Evolutionary conservation across 345 rosid species (phyloP).

Genomic region (Alliaria petiolata): DNA sequence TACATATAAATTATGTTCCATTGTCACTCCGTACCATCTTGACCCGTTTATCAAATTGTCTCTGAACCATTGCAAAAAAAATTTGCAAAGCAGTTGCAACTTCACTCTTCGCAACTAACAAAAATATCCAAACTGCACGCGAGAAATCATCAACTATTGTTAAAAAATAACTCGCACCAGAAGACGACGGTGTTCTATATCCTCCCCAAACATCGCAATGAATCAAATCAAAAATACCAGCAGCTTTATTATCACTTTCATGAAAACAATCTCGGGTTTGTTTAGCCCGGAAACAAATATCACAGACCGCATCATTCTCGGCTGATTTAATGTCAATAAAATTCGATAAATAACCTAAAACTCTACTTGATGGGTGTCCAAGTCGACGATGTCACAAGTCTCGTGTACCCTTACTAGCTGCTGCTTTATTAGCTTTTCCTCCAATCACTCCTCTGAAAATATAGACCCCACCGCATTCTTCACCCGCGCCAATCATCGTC

Average conservation of each 20-base stretch:
- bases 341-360: not conserved
- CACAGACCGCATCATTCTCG: not conserved
- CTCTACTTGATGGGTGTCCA: not conserved
- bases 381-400: not conserved
- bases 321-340: not conserved
- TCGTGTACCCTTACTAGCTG: not conserved
- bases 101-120: too few species aligned
- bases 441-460: not conserved
- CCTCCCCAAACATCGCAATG: not conserved
- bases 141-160: too few species aligned
- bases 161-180: too few species aligned
- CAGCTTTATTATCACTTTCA: not conserved
- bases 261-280: not conserved
- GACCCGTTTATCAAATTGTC: not conserved
- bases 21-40: not conserved
- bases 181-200: not conserved
- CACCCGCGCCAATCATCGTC: not conserved
- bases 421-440: not conserved
- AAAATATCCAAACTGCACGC: too few species aligned
- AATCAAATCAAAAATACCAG: not conserved
- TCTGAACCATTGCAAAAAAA: fast-evolving
- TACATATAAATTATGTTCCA: not conserved
- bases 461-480: not conserved
- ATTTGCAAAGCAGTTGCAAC: not conserved
- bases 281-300: not conserved